A percentile compares a stretch with the other conserved stretches of the same genome.
Conservation (phyloP, 2,329 filamentous ascomycete species). For the Neonectria hederae region DNA sequence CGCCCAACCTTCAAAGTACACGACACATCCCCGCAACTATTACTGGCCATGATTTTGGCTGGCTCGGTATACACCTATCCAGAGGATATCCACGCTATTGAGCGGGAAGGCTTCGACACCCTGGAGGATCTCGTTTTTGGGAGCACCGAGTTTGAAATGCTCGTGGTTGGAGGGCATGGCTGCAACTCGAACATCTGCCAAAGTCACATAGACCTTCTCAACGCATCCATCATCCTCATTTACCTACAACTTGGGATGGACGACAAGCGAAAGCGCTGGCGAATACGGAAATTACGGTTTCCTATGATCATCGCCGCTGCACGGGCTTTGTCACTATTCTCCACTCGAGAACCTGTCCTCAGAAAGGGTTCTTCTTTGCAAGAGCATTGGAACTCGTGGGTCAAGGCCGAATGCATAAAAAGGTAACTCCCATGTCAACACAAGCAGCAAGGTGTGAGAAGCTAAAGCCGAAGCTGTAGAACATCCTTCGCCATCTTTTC, state of each 20-base stretch:
- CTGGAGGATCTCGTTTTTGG: not conserved
- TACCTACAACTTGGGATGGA: not conserved
- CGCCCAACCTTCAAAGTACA: not conserved
- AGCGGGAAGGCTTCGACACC: not conserved
- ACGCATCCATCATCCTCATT: not conserved
- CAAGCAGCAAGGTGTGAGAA: rapidly evolving
- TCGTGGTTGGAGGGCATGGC: not conserved
- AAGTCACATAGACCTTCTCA: not conserved
- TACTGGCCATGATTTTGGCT: not conserved
- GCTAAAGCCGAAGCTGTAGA: not conserved
- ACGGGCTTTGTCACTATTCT: not conserved
- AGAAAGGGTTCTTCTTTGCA: not conserved
- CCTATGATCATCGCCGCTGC: not conserved
- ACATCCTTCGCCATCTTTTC: not conserved
- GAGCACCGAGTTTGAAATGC: not conserved
- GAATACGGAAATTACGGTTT: not conserved
- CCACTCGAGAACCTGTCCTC: not conserved
- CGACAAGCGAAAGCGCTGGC: not conserved
- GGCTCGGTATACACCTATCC: not conserved
- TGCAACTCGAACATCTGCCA: not conserved
- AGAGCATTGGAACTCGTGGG: not conserved
- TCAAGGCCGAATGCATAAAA: not conserved
- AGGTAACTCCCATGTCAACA: not conserved
- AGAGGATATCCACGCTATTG: not conserved
- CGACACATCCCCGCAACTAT: not conserved